A percentile compares a stretch with the other conserved stretches of the same genome.
Conservation (phyloP, 805 yeast species). For the Kluyveromyces starmeri region DNA sequence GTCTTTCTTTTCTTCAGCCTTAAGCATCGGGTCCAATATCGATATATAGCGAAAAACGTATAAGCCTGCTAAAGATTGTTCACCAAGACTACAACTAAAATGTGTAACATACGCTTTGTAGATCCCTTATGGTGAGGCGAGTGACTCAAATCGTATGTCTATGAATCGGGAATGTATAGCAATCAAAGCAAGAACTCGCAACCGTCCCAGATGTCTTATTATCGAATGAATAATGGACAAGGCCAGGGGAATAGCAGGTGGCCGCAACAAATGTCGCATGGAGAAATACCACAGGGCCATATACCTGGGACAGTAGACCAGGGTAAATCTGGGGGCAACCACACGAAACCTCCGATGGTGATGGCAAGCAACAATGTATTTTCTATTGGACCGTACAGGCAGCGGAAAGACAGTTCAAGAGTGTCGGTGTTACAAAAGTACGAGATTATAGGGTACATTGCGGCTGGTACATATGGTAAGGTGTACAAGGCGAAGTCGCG, state of each 20-base stretch:
- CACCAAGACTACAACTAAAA: too few species aligned
- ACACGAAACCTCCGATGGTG: constrained; percentile 35
- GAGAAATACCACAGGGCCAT: neutral
- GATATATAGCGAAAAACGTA: too few species aligned
- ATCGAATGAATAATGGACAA: constrained; percentile 3
- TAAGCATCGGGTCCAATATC: too few species aligned
- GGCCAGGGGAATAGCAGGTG: constrained; percentile 1
- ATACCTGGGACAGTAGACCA: constrained; percentile 9
- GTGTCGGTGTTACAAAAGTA: constrained; percentile 75
- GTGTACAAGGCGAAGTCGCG: constrained; percentile 79
- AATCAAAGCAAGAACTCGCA: constrained; percentile 6
- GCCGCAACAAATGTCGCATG: constrained; percentile 4
- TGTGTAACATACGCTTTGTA: too few species aligned
- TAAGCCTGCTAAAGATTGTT: too few species aligned
- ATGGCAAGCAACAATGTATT: constrained; percentile 49
- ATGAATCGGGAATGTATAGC: constrained; percentile 7
- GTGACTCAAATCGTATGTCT: too few species aligned
- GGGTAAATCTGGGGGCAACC: constrained; percentile 11
- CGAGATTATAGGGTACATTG: constrained; percentile 88
- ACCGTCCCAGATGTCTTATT: constrained; percentile 5
- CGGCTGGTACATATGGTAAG: constrained; percentile 97
- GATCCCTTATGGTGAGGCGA: too few species aligned
- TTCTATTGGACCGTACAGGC: constrained; percentile 50
- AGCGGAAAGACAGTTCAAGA: constrained; percentile 55
- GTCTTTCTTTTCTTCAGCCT: too few species aligned